Evolutionary conservation across 108 stramenopile species (phyloP).

Genomic region (Cylindrotheca fusiformis): DNA sequence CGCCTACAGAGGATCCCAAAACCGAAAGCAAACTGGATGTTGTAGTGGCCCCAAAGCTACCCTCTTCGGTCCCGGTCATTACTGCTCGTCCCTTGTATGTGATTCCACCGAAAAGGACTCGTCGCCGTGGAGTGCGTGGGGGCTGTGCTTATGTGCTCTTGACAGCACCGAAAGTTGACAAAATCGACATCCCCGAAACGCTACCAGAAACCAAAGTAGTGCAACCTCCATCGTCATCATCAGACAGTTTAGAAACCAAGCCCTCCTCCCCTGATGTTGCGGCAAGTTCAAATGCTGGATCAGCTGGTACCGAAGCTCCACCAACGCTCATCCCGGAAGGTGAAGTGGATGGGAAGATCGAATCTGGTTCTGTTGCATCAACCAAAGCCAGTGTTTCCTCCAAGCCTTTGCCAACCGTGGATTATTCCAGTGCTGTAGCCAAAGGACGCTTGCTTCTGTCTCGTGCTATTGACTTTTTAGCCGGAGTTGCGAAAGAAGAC

Average conservation of each 20-base stretch:
- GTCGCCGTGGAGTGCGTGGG: slow-evolving; percentile 43
- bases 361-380: background rate
- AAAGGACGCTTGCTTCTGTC: slow-evolving; percentile 32
- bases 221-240: background rate
- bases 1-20: background rate
- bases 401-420: background rate
- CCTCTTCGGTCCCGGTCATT: slow-evolving; percentile 21
- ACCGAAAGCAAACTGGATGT: slow-evolving; percentile 15
- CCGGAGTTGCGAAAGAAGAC: slow-evolving; percentile 17
- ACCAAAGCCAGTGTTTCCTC: background rate
- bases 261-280: background rate
- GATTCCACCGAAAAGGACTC: slow-evolving; percentile 46
- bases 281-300: background rate
- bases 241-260: slow-evolving; percentile 1
- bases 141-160: slow-evolving; percentile 52
- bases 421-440: slow-evolving; percentile 40
- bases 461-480: slow-evolving; percentile 26
- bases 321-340: background rate
- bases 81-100: slow-evolving; percentile 45
- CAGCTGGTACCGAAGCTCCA: background rate
- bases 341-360: background rate
- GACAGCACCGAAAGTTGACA: slow-evolving; percentile 39
- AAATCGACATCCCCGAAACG: slow-evolving; percentile 7
- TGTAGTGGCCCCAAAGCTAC: slow-evolving; percentile 9
- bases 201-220: slow-evolving; percentile 1